Percentiles rank a stretch among this genome's conserved stretches.
Evolutionary conservation across 805 yeast species (phyloP).

Genomic region (Kodamaea hsintzibuensis): DNA sequence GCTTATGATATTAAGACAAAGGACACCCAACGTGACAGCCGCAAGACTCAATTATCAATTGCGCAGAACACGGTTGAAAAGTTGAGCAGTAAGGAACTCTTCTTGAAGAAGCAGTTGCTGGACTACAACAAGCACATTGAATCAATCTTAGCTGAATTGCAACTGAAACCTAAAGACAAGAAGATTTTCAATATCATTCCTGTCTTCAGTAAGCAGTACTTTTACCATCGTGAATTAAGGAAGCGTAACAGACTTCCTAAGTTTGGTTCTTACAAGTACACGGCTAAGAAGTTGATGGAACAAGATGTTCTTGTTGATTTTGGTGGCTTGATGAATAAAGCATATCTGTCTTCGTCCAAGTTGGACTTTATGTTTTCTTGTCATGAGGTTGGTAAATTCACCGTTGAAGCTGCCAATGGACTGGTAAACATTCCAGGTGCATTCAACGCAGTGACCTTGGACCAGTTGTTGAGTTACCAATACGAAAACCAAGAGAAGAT

Average conservation of each 20-base stretch:
- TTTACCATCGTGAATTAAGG: constrained; percentile 69
- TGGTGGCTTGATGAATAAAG: constrained; percentile 47
- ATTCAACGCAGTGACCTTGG: constrained; percentile 59
- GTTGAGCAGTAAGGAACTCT: constrained; percentile 45
- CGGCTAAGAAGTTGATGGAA: constrained; percentile 73
- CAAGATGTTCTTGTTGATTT: constrained; percentile 65
- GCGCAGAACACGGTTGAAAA: constrained; percentile 45
- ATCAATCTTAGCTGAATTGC: constrained; percentile 41
- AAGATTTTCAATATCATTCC: constrained; percentile 50
- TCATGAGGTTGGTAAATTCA: constrained; percentile 69
- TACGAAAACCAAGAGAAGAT: constrained; percentile 61
- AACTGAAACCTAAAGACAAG: constrained; percentile 46
- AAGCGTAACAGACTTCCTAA: constrained; percentile 66
- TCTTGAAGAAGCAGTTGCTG: constrained; percentile 42
- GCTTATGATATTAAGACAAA: constrained; percentile 72
- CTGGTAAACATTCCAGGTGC: constrained; percentile 65
- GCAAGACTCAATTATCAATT: constrained; percentile 42
- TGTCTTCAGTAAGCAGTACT: constrained; percentile 71
- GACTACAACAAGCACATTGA: constrained; percentile 53
- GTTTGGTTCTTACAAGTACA: constrained; percentile 77
- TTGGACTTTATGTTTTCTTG: constrained; percentile 75
- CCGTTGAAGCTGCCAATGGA: constrained; percentile 74
- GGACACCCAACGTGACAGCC: constrained; percentile 42
- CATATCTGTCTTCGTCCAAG: constrained; percentile 55
- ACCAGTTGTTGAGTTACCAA: constrained; percentile 70